Conservation (phyloP, 73 alveolate species). For the Uronychia setigera region DNA sequence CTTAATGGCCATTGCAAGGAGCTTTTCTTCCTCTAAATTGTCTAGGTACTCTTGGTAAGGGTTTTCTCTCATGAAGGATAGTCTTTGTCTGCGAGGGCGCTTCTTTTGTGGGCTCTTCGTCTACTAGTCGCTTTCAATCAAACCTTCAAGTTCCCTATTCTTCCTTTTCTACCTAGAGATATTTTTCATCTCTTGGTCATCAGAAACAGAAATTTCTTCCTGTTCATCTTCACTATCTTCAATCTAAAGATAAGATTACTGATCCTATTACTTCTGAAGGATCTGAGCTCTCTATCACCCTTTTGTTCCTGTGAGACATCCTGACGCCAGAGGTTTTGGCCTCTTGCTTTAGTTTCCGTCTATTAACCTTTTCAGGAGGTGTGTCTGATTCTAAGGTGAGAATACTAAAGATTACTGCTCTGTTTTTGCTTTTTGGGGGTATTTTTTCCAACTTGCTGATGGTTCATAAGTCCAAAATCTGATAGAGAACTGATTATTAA, state of each 20-base stretch:
- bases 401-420: neutral
- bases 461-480: too few species aligned
- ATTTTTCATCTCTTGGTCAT: neutral
- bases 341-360: too few species aligned
- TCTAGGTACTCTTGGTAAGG: neutral
- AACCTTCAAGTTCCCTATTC: neutral
- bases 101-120: neutral
- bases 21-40: slow-evolving; percentile 47
- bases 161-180: neutral
- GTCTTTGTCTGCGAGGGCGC: neutral
- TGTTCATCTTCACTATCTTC: too few species aligned
- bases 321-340: too few species aligned
- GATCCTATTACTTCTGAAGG: neutral
- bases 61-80: neutral
- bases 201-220: too few species aligned
- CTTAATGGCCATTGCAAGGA: slow-evolving; percentile 54
- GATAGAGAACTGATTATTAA: too few species aligned
- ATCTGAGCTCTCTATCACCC: neutral
- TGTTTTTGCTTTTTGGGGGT: neutral
- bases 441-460: neutral
- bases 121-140: neutral
- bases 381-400: too few species aligned
- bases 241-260: neutral
- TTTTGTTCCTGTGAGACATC: neutral
- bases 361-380: too few species aligned